Conservation (phyloP, 2,329 filamentous ascomycete genomes). For the Fusarium solani-melongenae region DNA sequence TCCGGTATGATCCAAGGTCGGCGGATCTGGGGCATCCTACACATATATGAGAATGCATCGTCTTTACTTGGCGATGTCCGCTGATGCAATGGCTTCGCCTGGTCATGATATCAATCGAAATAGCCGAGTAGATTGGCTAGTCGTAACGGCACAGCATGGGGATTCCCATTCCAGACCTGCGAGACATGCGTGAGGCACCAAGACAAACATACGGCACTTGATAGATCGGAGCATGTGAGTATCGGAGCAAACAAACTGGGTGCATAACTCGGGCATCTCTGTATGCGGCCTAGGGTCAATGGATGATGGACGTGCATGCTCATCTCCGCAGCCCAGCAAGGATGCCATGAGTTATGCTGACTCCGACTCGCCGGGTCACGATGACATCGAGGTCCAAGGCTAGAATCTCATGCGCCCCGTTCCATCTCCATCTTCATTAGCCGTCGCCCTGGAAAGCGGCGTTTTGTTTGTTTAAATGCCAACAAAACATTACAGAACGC, state of each 20-base stretch:
- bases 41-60: not conserved
- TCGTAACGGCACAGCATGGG: not conserved
- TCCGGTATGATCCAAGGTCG: not conserved
- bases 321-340: slow-evolving; percentile 34
- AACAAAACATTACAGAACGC: slow-evolving; percentile 18
- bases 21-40: slow-evolving; percentile 9
- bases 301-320: slow-evolving; percentile 9
- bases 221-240: not conserved
- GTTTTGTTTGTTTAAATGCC: slow-evolving; percentile 27
- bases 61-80: not conserved
- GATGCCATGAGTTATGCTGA: slow-evolving; percentile 21
- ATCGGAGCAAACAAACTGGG: not conserved
- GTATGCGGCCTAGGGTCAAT: slow-evolving; percentile 4
- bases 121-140: not conserved
- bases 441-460: slow-evolving; percentile 16
- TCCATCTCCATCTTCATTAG: slow-evolving; percentile 29
- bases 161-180: slow-evolving; percentile 22
- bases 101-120: not conserved
- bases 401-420: not conserved
- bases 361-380: slow-evolving; percentile 27
- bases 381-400: slow-evolving; percentile 13
- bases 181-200: slow-evolving; percentile 16
- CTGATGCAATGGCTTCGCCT: not conserved
- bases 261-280: slow-evolving; percentile 26
- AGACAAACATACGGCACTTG: slow-evolving; percentile 6